These are phyloP conservation scores for Eimeria acervulina DNA, from an alignment of 169 alveolate genomes.

Conservation along the genomic window DNA sequence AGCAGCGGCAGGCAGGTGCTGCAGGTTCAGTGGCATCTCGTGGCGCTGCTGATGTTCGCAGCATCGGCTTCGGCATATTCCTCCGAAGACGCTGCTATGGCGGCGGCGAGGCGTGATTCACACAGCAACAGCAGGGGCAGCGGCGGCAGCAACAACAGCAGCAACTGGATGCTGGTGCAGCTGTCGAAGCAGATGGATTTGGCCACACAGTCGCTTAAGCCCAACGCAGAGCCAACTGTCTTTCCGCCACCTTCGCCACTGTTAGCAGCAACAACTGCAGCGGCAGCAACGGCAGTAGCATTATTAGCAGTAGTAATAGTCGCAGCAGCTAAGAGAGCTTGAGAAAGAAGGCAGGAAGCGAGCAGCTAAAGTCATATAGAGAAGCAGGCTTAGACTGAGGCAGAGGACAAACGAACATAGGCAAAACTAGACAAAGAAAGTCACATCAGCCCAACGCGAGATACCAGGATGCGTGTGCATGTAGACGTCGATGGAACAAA, in stretches of 20 bases:
- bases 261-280: conserved; percentile 38
- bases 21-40: background rate
- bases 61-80: conserved; percentile 1
- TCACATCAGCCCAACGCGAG: no score
- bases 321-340: background rate
- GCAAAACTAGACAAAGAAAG: no score
- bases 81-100: background rate
- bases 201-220: background rate
- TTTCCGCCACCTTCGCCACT: conserved; percentile 37
- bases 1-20: background rate
- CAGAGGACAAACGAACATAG: background rate
- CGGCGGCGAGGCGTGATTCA: background rate
- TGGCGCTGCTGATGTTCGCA: background rate
- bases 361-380: background rate
- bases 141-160: background rate
- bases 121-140: background rate
- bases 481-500: background rate
- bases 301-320: background rate
- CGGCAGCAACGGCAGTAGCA: background rate
- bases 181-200: background rate
- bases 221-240: conserved; percentile 64
- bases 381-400: background rate
- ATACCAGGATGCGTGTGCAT: no score
- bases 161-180: conserved; percentile 4
- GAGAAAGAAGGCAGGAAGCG: background rate